Percentiles rank a stretch among this genome's conserved stretches.
phyloP scores from a whole-genome alignment of 257 asterid species.

The Nemophila menziesii region DNA sequence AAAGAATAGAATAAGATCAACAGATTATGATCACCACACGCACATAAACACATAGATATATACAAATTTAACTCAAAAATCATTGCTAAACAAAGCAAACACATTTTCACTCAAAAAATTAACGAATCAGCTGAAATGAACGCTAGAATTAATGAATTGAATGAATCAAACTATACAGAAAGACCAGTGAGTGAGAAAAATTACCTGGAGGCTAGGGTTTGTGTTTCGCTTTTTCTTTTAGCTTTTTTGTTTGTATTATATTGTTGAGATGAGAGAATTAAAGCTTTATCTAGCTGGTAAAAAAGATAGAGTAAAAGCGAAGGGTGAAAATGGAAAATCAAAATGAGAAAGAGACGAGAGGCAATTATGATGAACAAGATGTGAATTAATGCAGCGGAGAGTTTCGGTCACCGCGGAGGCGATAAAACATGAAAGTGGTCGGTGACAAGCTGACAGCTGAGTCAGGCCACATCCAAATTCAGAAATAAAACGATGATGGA shows the following conservation, averaged over 20 bases:
- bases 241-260: background rate
- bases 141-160: background rate
- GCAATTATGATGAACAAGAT: background rate
- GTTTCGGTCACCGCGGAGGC: conserved; percentile 2
- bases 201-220: background rate
- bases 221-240: background rate
- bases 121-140: background rate
- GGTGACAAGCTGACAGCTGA: background rate
- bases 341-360: background rate
- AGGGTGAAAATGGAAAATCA: background rate
- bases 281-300: background rate
- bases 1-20: conserved; percentile 1
- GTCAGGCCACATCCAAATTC: background rate
- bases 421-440: background rate
- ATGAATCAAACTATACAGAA: background rate
- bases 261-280: background rate
- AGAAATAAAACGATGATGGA: background rate
- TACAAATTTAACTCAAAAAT: background rate
- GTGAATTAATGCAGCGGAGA: background rate
- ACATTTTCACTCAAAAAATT: background rate
- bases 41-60: background rate
- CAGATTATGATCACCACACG: background rate
- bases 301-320: background rate
- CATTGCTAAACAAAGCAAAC: background rate
- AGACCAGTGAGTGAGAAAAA: background rate